Percentiles rank a stretch among this genome's conserved stretches.
These are phyloP conservation scores for Coriolopsis trogii DNA, from an alignment of 1,284 basidiomycete species.

Conservation along the genomic window DNA sequence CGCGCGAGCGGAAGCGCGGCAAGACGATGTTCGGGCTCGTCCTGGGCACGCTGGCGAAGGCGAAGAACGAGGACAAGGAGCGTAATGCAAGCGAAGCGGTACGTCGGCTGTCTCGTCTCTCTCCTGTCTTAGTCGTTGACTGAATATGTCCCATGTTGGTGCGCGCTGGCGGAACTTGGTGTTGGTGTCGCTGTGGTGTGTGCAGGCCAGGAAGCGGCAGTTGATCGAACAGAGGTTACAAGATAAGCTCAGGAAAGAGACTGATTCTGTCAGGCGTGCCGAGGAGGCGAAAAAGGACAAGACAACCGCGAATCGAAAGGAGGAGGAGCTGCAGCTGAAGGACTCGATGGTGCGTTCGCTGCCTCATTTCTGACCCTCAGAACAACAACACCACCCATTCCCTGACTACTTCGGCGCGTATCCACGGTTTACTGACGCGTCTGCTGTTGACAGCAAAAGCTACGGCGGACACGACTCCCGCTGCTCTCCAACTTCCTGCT, in stretches of 20 bases:
- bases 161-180: neutral
- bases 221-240: conserved; percentile 80
- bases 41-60: conserved; percentile 79
- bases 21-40: conserved; percentile 83
- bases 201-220: conserved; percentile 77
- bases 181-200: neutral
- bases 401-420: no score
- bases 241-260: conserved; percentile 78
- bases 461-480: conserved; percentile 67
- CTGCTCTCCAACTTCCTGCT: conserved; percentile 75
- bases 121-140: neutral
- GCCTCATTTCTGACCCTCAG: neutral
- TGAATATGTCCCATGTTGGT: neutral
- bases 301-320: conserved; percentile 69
- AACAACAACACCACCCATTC: no score
- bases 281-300: conserved; percentile 85
- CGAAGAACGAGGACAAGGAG: conserved; percentile 80
- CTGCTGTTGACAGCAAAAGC: conserved; percentile 56
- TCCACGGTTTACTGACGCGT: conserved; percentile 1
- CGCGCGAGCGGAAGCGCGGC: conserved; percentile 71
- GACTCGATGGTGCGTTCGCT: conserved; percentile 68
- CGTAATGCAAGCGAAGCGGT: conserved; percentile 79
- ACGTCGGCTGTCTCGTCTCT: conserved; percentile 31
- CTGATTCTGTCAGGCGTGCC: conserved; percentile 77
- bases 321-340: conserved; percentile 77